These are phyloP conservation scores for Botrytis pseudocinerea DNA, from an alignment of 2,329 filamentous ascomycete genomes.

Conservation along the genomic window DNA sequence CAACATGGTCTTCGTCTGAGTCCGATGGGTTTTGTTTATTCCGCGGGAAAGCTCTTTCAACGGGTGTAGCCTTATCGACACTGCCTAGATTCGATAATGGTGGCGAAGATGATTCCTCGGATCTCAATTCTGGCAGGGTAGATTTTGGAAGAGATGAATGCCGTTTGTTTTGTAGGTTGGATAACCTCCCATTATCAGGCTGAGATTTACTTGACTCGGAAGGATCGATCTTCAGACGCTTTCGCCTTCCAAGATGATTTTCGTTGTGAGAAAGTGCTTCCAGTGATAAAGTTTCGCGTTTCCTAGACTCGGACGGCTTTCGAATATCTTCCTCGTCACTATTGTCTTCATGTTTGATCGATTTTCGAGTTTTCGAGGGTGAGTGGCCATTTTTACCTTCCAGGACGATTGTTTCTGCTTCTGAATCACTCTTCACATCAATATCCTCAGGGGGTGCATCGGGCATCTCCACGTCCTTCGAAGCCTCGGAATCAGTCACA, in stretches of 20 bases:
- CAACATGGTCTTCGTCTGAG: conserved; percentile 38
- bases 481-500: conserved; percentile 24
- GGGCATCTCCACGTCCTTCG: conserved; percentile 32
- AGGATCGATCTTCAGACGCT: conserved; percentile 43
- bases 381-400: conserved; percentile 65
- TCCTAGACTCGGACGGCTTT: conserved; percentile 28
- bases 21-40: conserved; percentile 46
- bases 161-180: conserved; percentile 48
- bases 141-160: conserved; percentile 39
- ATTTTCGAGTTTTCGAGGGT: conserved; percentile 61
- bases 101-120: conserved; percentile 39
- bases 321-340: conserved; percentile 53
- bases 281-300: conserved; percentile 12
- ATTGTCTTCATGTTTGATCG: conserved; percentile 63
- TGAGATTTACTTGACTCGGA: conserved; percentile 16
- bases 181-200: conserved; percentile 41
- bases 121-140: conserved; percentile 58
- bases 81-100: conserved; percentile 28
- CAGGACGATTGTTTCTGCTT: conserved; percentile 71
- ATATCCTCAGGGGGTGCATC: conserved; percentile 29
- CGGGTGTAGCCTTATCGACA: conserved; percentile 44
- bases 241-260: conserved; percentile 49
- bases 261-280: conserved; percentile 34
- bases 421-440: conserved; percentile 61
- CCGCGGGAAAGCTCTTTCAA: conserved; percentile 39